phyloP scores from a whole-genome alignment of 345 rosid genomes.

The Sonneratia caseolaris region DNA sequence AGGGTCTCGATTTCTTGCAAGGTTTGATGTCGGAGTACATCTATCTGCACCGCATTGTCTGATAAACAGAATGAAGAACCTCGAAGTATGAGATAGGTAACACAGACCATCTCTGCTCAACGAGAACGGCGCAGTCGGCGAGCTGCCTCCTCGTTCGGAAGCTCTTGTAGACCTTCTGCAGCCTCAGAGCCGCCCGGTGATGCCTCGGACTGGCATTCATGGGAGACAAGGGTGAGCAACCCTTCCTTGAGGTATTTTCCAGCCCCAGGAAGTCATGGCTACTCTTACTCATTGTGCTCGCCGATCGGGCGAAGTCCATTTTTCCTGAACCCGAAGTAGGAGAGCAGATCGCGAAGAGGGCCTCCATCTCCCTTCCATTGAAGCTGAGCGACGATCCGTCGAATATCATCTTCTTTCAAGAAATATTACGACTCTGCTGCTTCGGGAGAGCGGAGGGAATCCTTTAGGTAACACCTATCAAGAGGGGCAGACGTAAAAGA shows the following conservation, averaged over 20 bases:
- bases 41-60: too few relatives aligned
- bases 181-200: conserved; percentile 54
- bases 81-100: not conserved
- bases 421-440: too few relatives aligned
- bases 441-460: too few relatives aligned
- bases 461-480: too few relatives aligned
- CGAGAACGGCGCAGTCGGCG: conserved; percentile 90
- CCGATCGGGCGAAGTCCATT: conserved; percentile 13
- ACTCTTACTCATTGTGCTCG: conserved; percentile 20
- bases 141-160: conserved; percentile 82
- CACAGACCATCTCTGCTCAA: conserved; percentile 85
- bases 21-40: too few relatives aligned
- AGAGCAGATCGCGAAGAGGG: not conserved
- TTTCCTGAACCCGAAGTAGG: conserved; percentile 24
- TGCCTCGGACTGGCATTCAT: conserved; percentile 16
- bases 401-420: not conserved
- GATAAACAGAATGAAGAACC: too few relatives aligned
- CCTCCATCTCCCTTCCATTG: not conserved
- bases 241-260: conserved; percentile 11
- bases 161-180: conserved; percentile 90
- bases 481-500: too few relatives aligned
- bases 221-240: conserved; percentile 1
- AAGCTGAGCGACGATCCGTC: conserved; percentile 8
- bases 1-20: too few relatives aligned
- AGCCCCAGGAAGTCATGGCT: conserved; percentile 12